A percentile compares a stretch with the other conserved stretches of the same genome.
Conservation (phyloP, 2,329 filamentous ascomycete species). For the Phialocephala subalpina region DNA sequence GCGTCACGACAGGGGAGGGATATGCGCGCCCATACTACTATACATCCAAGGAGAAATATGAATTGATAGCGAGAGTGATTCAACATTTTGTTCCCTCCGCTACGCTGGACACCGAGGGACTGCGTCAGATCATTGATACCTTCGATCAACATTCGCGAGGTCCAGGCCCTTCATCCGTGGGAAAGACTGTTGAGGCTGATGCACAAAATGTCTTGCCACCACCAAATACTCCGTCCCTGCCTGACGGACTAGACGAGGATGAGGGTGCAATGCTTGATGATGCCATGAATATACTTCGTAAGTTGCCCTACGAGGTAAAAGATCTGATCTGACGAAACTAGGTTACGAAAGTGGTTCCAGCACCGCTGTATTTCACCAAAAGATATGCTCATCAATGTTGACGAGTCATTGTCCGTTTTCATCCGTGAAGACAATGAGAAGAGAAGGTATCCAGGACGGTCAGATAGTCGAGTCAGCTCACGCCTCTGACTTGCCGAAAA, state of each 20-base stretch:
- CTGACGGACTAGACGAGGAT: constrained; percentile 7
- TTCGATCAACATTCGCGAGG: constrained; percentile 7
- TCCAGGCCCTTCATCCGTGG: constrained; percentile 6
- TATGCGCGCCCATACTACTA: constrained; percentile 9
- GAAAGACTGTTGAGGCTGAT: constrained; percentile 5
- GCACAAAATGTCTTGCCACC: constrained; percentile 4
- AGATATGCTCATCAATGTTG: constrained; percentile 10
- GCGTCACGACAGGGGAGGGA: constrained; percentile 9
- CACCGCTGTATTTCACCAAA: constrained; percentile 7
- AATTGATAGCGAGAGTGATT: constrained; percentile 10
- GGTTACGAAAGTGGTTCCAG: constrained; percentile 10
- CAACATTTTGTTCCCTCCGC: constrained; percentile 8
- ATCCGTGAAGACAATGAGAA: constrained; percentile 9
- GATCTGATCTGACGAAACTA: constrained; percentile 4
- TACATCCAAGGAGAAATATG: constrained; percentile 9
- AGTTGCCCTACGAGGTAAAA: constrained; percentile 3
- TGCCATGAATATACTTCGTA: constrained; percentile 10
- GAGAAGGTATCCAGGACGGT: constrained; percentile 8
- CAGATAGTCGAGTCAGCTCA: constrained; percentile 6
- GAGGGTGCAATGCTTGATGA: constrained; percentile 9
- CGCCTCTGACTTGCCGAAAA: constrained; percentile 6
- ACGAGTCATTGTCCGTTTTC: constrained; percentile 4
- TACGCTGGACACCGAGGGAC: constrained; percentile 4
- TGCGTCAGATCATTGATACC: constrained; percentile 10
- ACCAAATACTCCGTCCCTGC: constrained; percentile 10